Evolutionary conservation across 768 basidiomycete genomes (phyloP).

Genomic region (Crucibulum laeve): DNA sequence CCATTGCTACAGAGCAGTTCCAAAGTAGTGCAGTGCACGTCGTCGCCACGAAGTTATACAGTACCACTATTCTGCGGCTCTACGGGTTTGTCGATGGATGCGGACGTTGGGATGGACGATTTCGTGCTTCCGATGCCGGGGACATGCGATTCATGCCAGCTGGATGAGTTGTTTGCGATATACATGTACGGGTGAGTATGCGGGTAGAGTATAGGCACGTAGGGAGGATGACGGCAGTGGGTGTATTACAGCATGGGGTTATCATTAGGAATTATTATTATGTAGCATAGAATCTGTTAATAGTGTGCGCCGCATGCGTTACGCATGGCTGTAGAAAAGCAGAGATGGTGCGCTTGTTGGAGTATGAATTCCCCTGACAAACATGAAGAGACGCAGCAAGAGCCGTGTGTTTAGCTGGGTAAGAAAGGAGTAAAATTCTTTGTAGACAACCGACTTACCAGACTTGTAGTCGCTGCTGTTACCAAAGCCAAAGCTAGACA

Average conservation of each 20-base stretch:
- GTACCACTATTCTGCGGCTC: too few species aligned
- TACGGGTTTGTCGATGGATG: too few species aligned
- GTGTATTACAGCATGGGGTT: too few species aligned
- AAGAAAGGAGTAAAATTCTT: conserved; percentile 7
- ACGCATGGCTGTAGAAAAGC: too few species aligned
- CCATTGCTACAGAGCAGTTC: too few species aligned
- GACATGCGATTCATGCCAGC: conserved; percentile 1
- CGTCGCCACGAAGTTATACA: too few species aligned
- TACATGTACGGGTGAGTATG: conserved; percentile 12
- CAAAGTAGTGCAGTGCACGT: too few species aligned
- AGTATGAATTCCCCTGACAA: not conserved
- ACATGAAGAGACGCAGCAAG: conserved; percentile 9
- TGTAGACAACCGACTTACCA: conserved; percentile 11
- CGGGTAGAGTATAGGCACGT: too few species aligned
- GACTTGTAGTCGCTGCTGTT: conserved; percentile 34
- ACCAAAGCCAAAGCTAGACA: conserved; percentile 47
- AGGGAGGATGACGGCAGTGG: too few species aligned
- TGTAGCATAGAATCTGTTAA: too few species aligned
- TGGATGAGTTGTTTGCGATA: conserved; percentile 10
- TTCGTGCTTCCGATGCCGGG: not conserved
- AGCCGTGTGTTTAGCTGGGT: conserved; percentile 24
- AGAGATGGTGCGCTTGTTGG: not conserved
- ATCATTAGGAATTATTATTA: too few species aligned
- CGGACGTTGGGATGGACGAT: not conserved
- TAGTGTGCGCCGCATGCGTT: too few species aligned